A percentile compares a stretch with the other conserved stretches of the same genome.
phyloP scores from a whole-genome alignment of 331 rosid species.

The Telfairia occidentalis region DNA sequence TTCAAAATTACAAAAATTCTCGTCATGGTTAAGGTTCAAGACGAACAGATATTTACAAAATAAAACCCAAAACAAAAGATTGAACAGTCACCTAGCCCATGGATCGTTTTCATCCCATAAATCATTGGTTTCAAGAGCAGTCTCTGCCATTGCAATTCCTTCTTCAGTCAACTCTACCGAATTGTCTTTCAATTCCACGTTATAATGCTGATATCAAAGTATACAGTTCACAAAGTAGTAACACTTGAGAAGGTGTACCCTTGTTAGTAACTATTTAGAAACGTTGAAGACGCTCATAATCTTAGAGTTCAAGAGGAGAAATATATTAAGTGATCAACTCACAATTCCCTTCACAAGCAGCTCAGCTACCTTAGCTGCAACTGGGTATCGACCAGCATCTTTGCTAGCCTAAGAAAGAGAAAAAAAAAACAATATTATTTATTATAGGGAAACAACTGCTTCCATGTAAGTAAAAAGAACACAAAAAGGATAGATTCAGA shows the following conservation, averaged over 20 bases:
- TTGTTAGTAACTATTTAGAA: not conserved
- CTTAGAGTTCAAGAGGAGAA: not conserved
- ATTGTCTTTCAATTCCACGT: slow-evolving; percentile 75
- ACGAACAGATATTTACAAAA: not conserved
- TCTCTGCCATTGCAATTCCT: slow-evolving; percentile 91
- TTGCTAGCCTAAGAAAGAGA: slow-evolving; percentile 55
- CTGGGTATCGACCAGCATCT: slow-evolving; percentile 94
- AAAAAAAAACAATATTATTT: not conserved
- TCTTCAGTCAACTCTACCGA: slow-evolving; percentile 91
- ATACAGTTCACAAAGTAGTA: not conserved
- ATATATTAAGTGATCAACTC: slow-evolving; percentile 26
- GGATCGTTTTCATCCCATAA: slow-evolving; percentile 99
- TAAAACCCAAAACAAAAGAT: slow-evolving; percentile 5
- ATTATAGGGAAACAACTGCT: not conserved
- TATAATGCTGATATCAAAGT: slow-evolving; percentile 60
- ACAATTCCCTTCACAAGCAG: slow-evolving; percentile 63
- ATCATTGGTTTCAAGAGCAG: slow-evolving; percentile 87
- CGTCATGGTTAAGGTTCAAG: not conserved
- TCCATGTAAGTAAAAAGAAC: not conserved
- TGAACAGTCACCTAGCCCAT: slow-evolving; percentile 71
- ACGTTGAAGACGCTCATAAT: not conserved
- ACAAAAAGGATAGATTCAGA: not conserved
- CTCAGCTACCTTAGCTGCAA: slow-evolving; percentile 95
- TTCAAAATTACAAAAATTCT: not conserved
- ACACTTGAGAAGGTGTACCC: not conserved